Base-by-base conservation (phyloP, 495 filamentous ascomycete genomes). In the Chaetomium tenue region DNA sequence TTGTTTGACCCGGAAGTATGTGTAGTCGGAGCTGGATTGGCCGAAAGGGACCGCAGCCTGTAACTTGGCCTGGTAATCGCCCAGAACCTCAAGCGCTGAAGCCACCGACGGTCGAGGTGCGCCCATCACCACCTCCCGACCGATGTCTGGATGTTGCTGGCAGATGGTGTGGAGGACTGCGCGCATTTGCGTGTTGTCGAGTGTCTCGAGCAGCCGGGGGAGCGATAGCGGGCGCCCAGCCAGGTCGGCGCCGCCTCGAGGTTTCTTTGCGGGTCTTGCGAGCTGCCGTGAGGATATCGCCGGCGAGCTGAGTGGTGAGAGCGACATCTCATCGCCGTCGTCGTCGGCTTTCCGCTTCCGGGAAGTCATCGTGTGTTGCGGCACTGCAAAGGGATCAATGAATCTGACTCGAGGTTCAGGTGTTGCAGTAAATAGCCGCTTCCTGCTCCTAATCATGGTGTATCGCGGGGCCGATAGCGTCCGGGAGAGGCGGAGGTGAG, bases 261-360 rank as follows among this genome's bases (percentile, higher is more conserved):
- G 60, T 68, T 78, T 84, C 70, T 86, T 83, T n/a, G 82, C 69
- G 20, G 89, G 85, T 66, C 90, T 83, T 44, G 86, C 78, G 52
- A 89, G 77, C 28, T 80, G 72, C 61, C 91, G 84, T 65, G 83
- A 80, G 67, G 85, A 77, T 54, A 87, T 81, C 39, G 87, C 86
- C n/a, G 92, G 92, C 33, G 91, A 95, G 75, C 81, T 87, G 26
- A 84, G 84, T 0, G 92, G 92, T 48, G 92, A 96, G 48, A 90
- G 85, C 40, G 89, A 93, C 91, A 95, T 95, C 67, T 90, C 89
- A 71, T 91, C 90, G 63, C 95, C 92, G 64, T 91, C 90, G 63
- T 95, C 92, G 65, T 91, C 90, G 64, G 89, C 91, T 80, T 96
- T 96, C 78, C 92, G 88, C 82, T 96, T 97, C 69, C 90, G 85